Conservation (phyloP, 495 filamentous ascomycete genomes). For the Hypoxylon subgilvum region DNA sequence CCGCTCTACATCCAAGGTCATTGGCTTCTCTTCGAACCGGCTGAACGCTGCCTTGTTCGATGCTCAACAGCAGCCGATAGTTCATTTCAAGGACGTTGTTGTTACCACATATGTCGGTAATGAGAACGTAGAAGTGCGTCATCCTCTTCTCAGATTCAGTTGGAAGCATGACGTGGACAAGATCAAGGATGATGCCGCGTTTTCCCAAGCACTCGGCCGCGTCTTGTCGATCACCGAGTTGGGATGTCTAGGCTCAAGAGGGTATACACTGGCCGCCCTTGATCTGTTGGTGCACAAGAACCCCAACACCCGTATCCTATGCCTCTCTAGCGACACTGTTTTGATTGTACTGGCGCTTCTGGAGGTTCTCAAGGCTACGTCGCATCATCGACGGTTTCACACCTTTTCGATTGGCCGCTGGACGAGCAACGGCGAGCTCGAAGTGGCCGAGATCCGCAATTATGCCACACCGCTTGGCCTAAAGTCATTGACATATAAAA, state of each 20-base stretch:
- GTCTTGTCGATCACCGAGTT: neutral
- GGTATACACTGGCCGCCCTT: conserved; percentile 10
- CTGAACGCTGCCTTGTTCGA: neutral
- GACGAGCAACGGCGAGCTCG: conserved; percentile 5
- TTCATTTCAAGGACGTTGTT: neutral
- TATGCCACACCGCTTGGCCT: neutral
- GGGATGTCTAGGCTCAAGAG: neutral
- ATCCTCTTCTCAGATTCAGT: conserved; percentile 31
- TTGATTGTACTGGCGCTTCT: neutral
- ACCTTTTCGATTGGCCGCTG: conserved; percentile 2
- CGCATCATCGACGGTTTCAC: conserved; percentile 5
- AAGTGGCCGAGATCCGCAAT: conserved; percentile 7
- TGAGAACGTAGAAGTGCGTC: conserved; percentile 12
- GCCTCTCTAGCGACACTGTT: conserved; percentile 10
- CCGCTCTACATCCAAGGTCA: neutral
- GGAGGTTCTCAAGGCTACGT: conserved; percentile 2
- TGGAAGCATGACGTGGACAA: conserved; percentile 43
- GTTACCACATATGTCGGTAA: neutral
- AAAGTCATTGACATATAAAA: conserved; percentile 3
- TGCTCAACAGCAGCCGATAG: neutral
- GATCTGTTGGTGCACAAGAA: conserved; percentile 31
- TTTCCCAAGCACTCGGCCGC: neutral
- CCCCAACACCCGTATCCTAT: conserved; percentile 25
- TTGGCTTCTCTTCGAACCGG: neutral
- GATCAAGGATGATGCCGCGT: neutral